Conservation (phyloP, 2,329 filamentous ascomycete genomes). For the Coniochaeta sp. region DNA sequence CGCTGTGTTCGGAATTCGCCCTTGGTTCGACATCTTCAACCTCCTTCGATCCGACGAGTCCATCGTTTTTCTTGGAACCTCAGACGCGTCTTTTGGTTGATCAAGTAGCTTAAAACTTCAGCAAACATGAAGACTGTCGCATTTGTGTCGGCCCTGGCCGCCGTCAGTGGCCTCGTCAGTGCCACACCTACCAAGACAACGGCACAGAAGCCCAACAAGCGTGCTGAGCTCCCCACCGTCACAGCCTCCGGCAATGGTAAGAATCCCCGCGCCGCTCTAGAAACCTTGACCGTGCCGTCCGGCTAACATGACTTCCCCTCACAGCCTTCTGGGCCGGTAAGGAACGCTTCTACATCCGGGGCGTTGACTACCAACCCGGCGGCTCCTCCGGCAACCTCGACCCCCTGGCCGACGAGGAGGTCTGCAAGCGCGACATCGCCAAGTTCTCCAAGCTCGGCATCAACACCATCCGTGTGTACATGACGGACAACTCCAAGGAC, state of each 20-base stretch:
- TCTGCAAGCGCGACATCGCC: constrained; percentile 72
- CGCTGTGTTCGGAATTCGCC: not conserved
- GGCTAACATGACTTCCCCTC: constrained; percentile 11
- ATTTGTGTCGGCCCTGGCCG: constrained; percentile 41
- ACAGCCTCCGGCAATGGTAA: constrained; percentile 52
- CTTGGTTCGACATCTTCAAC: not conserved
- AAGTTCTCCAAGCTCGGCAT: constrained; percentile 80
- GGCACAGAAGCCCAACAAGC: constrained; percentile 41
- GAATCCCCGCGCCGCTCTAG: constrained; percentile 6
- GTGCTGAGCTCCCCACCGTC: constrained; percentile 41
- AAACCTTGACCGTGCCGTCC: not conserved
- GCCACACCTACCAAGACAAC: constrained; percentile 44
- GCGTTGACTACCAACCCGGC: constrained; percentile 58
- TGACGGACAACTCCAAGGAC: constrained; percentile 74
- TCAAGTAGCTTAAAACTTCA: not conserved
- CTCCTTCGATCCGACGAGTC: not conserved
- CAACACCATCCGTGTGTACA: constrained; percentile 91
- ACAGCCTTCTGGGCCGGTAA: constrained; percentile 48
- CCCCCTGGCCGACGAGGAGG: constrained; percentile 63
- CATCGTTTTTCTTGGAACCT: constrained; percentile 4
- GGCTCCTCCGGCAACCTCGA: constrained; percentile 53
- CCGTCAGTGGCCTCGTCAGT: constrained; percentile 29
- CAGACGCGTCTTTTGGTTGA: constrained; percentile 3
- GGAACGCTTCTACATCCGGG: constrained; percentile 51
- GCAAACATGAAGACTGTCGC: constrained; percentile 42